Evolutionary conservation across 73 alveolate species (phyloP).

Genomic region (Stentor roeselii): DNA sequence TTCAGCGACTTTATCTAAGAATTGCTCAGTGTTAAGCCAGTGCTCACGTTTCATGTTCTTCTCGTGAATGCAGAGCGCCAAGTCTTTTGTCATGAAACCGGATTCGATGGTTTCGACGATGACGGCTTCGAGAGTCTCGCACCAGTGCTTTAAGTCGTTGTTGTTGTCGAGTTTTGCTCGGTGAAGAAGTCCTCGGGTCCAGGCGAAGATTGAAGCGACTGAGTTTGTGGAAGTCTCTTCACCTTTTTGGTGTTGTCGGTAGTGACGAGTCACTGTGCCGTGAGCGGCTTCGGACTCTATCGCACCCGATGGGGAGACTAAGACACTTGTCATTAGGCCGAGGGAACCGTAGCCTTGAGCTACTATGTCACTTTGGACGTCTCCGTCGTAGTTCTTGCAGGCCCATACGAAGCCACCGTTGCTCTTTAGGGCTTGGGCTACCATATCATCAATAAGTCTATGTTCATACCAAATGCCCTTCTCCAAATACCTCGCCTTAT

Average conservation of each 20-base stretch:
- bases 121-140: slow-evolving; percentile 63
- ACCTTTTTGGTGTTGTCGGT: slow-evolving; percentile 78
- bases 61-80: slow-evolving; percentile 73
- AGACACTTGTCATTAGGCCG: slow-evolving; percentile 76
- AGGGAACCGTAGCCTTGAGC: slow-evolving; percentile 88
- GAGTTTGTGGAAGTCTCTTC: slow-evolving; percentile 85
- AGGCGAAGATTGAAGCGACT: slow-evolving; percentile 82
- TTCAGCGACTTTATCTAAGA: slow-evolving; percentile 39
- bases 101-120: slow-evolving; percentile 56
- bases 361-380: slow-evolving; percentile 79
- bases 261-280: slow-evolving; percentile 89
- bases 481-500: slow-evolving; percentile 58
- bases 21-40: slow-evolving; percentile 43
- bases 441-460: slow-evolving; percentile 85
- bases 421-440: slow-evolving; percentile 70
- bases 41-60: slow-evolving; percentile 31
- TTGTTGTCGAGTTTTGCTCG: slow-evolving; percentile 80
- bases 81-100: slow-evolving; percentile 86
- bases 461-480: slow-evolving; percentile 82
- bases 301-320: slow-evolving; percentile 73
- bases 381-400: slow-evolving; percentile 92
- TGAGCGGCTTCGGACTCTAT: slow-evolving; percentile 93
- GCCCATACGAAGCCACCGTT: slow-evolving; percentile 94
- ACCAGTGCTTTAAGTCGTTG: slow-evolving; percentile 51
- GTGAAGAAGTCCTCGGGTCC: slow-evolving; percentile 84